These are phyloP conservation scores for Globisporangium cystogenes DNA, from an alignment of 352 stramenopile species.

Conservation along the genomic window DNA sequence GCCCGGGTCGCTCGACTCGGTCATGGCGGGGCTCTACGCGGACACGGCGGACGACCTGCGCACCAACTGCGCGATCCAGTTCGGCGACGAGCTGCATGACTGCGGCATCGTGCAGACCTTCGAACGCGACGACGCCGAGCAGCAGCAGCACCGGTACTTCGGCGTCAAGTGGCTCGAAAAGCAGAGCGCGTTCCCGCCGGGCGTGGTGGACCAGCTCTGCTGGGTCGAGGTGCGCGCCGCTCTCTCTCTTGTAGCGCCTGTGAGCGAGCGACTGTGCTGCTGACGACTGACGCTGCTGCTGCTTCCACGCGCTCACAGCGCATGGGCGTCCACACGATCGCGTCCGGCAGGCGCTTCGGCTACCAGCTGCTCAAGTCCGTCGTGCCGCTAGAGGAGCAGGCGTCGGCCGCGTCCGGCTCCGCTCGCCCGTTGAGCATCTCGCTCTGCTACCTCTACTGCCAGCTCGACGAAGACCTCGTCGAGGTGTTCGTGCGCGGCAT, in stretches of 20 bases:
- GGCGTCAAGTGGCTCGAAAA: constrained; percentile 62
- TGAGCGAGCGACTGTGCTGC: background rate
- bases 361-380: constrained; percentile 60
- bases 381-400: constrained; percentile 24
- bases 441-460: constrained; percentile 59
- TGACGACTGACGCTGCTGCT: background rate
- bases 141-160: constrained; percentile 32
- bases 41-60: constrained; percentile 30
- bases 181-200: constrained; percentile 13
- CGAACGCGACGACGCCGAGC: constrained; percentile 9
- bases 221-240: constrained; percentile 38
- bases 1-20: constrained; percentile 33
- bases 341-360: constrained; percentile 29
- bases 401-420: constrained; percentile 7
- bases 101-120: constrained; percentile 48
- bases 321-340: constrained; percentile 24
- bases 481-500: constrained; percentile 60
- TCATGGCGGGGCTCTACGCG: constrained; percentile 50
- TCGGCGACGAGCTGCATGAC: constrained; percentile 29
- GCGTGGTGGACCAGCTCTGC: constrained; percentile 41
- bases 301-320: constrained; percentile 12
- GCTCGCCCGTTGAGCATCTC: constrained; percentile 39
- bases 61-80: constrained; percentile 43
- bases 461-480: constrained; percentile 28
- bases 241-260: constrained; percentile 1